Evolutionary conservation across 495 filamentous ascomycete species (phyloP).

Genomic region (Apodospora peruviana): DNA sequence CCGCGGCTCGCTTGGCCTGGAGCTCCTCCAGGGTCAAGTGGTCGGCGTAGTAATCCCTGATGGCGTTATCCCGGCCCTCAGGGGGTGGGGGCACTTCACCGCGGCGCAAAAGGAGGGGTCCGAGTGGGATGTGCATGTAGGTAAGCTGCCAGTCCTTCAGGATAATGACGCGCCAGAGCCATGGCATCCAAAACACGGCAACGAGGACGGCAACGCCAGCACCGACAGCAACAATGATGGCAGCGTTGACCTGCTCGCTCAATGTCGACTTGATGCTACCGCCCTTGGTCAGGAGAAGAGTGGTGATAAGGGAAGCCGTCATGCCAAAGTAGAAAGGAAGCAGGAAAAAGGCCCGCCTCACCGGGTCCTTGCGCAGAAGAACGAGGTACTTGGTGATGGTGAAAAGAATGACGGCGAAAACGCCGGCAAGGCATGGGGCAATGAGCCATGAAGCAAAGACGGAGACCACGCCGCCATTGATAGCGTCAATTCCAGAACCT

Average conservation of each 20-base stretch:
- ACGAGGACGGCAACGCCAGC: constrained; percentile 47
- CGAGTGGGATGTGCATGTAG: constrained; percentile 52
- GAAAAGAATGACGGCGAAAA: constrained; percentile 57
- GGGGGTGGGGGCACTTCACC: constrained; percentile 45
- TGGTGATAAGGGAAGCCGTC: constrained; percentile 53
- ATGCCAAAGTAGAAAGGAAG: constrained; percentile 56
- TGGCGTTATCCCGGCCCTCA: constrained; percentile 22
- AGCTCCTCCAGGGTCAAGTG: constrained; percentile 38
- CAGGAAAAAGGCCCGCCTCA: constrained; percentile 48
- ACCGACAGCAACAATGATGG: constrained; percentile 55
- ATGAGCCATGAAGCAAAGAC: constrained; percentile 58
- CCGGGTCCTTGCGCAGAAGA: constrained; percentile 50
- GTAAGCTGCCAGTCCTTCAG: constrained; percentile 50
- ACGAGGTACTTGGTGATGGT: constrained; percentile 57
- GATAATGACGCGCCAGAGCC: constrained; percentile 53
- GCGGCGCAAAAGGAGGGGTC: constrained; percentile 48
- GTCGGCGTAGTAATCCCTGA: constrained; percentile 52
- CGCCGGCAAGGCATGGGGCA: constrained; percentile 50
- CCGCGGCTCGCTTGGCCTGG: constrained; percentile 27
- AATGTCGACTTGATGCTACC: constrained; percentile 33
- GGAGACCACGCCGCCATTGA: constrained; percentile 48
- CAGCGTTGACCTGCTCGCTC: constrained; percentile 44
- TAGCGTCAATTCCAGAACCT: constrained; percentile 39
- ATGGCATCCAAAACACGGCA: constrained; percentile 57
- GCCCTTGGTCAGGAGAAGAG: constrained; percentile 55